These are phyloP conservation scores for Penicillium samsonianum DNA, from an alignment of 495 filamentous ascomycete genomes.

Conservation along the genomic window DNA sequence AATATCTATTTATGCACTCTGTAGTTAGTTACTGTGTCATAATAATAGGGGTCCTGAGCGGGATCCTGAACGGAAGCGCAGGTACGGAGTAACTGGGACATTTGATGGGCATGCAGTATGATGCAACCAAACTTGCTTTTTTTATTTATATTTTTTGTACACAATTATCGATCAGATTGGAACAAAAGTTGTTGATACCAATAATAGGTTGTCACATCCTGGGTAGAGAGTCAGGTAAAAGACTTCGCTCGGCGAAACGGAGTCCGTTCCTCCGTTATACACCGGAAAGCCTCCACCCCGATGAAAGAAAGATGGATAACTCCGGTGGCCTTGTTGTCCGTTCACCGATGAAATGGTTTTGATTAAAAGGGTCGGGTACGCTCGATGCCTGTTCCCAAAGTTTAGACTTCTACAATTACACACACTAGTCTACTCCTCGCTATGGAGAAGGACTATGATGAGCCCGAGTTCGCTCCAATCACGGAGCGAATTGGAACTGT, in stretches of 20 bases:
- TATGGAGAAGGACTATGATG: constrained; percentile 21
- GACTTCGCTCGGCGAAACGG: constrained; percentile 2
- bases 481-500: constrained; percentile 14
- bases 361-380: constrained; percentile 1
- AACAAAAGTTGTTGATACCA: too few species aligned
- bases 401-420: neutral
- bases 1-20: too few species aligned
- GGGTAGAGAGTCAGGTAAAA: too few species aligned
- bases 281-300: neutral
- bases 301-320: neutral
- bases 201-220: too few species aligned
- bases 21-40: too few species aligned
- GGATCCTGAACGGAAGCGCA: too few species aligned
- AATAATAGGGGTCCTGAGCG: too few species aligned
- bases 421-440: neutral
- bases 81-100: too few species aligned
- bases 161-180: too few species aligned
- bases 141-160: too few species aligned
- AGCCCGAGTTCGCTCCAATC: constrained; percentile 26
- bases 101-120: too few species aligned
- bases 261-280: constrained; percentile 10
- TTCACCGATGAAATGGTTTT: neutral
- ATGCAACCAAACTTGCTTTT: too few species aligned
- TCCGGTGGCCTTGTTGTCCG: neutral
- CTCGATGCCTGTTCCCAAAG: neutral